Evolutionary conservation across 2,329 filamentous ascomycete genomes (phyloP).

Genomic region (Xylaria sp.): DNA sequence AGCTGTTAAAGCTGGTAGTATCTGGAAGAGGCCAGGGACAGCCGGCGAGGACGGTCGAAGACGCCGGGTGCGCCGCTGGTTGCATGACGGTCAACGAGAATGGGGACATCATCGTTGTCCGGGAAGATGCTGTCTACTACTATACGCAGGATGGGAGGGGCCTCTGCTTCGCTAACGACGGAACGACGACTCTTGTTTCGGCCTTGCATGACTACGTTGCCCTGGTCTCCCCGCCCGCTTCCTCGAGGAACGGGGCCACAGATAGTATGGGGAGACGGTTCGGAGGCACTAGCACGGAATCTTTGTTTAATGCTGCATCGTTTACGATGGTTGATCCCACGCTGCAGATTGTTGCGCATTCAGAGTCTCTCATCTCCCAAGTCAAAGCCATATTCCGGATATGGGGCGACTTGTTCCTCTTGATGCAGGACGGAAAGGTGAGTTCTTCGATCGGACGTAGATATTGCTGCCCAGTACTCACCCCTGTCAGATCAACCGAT

Average conservation of each 20-base stretch:
- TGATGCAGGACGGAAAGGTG: slow-evolving; percentile 91
- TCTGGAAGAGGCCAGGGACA: slow-evolving; percentile 88
- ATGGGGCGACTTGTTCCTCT: slow-evolving; percentile 90
- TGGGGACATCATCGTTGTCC: slow-evolving; percentile 85
- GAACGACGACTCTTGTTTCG: slow-evolving; percentile 79
- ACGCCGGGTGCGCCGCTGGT: slow-evolving; percentile 86
- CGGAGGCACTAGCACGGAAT: slow-evolving; percentile 71
- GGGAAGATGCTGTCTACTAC: slow-evolving; percentile 94
- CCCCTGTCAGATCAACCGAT: slow-evolving; percentile 69
- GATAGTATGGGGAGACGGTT: slow-evolving; percentile 71
- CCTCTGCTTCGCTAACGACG: slow-evolving; percentile 88
- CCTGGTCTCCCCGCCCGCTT: slow-evolving; percentile 74
- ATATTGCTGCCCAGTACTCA: slow-evolving; percentile 24
- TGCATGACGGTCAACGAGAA: slow-evolving; percentile 85
- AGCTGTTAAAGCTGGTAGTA: slow-evolving; percentile 84
- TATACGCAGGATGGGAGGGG: slow-evolving; percentile 86
- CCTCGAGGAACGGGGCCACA: slow-evolving; percentile 54
- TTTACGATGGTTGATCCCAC: slow-evolving; percentile 93
- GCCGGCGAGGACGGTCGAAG: slow-evolving; percentile 84
- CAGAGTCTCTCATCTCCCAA: slow-evolving; percentile 79
- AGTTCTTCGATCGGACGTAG: slow-evolving; percentile 13
- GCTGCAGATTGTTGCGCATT: slow-evolving; percentile 85
- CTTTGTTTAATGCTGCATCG: slow-evolving; percentile 82
- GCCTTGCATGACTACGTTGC: slow-evolving; percentile 86
- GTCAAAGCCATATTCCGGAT: slow-evolving; percentile 80